phyloP scores from a whole-genome alignment of 345 rosid species.

The Microcos paniculata region DNA sequence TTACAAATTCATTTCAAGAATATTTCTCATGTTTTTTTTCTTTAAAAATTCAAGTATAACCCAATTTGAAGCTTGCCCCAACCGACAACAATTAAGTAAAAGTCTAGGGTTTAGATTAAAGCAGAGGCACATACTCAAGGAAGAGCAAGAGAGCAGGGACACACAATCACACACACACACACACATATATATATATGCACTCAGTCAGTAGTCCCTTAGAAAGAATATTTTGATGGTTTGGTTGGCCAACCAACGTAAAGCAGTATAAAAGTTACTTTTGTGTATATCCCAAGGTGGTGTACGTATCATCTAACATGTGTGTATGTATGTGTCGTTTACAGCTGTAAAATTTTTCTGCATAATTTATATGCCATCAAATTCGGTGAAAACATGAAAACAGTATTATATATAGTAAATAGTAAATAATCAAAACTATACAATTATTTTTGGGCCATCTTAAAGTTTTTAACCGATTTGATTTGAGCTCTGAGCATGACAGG shows the following conservation, averaged over 20 bases:
- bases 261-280: conserved; percentile 32
- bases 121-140: background rate
- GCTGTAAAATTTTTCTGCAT: conserved; percentile 6
- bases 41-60: background rate
- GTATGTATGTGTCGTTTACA: background rate
- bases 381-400: conserved; percentile 10
- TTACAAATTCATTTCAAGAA: background rate
- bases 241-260: conserved; percentile 10
- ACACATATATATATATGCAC: background rate
- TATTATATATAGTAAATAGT: background rate
- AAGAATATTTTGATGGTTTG: conserved; percentile 16
- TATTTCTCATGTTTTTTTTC: no score
- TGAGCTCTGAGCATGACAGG: conserved; percentile 2
- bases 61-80: background rate
- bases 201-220: background rate
- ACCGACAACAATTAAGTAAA: background rate
- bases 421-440: background rate
- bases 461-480: background rate
- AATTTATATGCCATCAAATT: conserved; percentile 30
- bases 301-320: no score
- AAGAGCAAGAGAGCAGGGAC: no score
- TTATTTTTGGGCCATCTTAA: background rate
- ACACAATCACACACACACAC: background rate
- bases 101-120: background rate
- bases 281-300: conserved; percentile 35